Evolutionary conservation across 495 filamentous ascomycete species (phyloP).

Genomic region (Penicillium bovifimosum): DNA sequence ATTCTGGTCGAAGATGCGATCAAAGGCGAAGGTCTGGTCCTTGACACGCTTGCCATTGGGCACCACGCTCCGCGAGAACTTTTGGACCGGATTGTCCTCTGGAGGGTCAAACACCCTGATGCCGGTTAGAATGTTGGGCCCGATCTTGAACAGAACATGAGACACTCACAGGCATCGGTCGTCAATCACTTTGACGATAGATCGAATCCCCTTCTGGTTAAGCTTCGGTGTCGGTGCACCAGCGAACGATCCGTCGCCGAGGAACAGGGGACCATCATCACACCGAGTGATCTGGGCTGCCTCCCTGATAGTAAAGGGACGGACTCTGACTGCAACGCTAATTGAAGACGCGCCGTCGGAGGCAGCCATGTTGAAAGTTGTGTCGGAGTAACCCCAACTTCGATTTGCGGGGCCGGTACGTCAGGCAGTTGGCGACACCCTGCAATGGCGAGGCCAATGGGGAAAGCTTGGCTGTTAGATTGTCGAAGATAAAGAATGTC

Average conservation of each 20-base stretch:
- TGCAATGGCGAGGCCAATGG: constrained; percentile 17
- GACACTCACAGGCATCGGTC: constrained; percentile 84
- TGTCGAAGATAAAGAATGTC: constrained; percentile 21
- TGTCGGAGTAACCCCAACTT: constrained; percentile 13
- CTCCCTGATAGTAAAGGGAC: constrained; percentile 76
- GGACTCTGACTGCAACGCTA: constrained; percentile 72
- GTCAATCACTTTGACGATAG: constrained; percentile 94
- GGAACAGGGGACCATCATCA: constrained; percentile 85
- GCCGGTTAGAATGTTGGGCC: constrained; percentile 8
- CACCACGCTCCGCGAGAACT: constrained; percentile 77
- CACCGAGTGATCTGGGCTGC: constrained; percentile 63
- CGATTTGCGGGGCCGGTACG: constrained; percentile 17
- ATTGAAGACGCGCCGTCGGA: constrained; percentile 65
- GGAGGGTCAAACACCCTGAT: constrained; percentile 92
- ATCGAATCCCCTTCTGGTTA: constrained; percentile 76
- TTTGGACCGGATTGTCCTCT: constrained; percentile 92
- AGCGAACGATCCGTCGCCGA: constrained; percentile 91
- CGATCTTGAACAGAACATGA: not conserved
- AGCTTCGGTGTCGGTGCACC: constrained; percentile 75
- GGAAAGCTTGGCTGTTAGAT: constrained; percentile 1
- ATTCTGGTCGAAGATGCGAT: constrained; percentile 95
- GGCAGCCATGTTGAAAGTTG: constrained; percentile 42
- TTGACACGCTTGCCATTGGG: constrained; percentile 89
- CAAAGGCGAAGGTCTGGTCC: constrained; percentile 96
- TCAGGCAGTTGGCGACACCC: constrained; percentile 22